A percentile compares a stretch with the other conserved stretches of the same genome.
These are phyloP conservation scores for Fomes fomentarius DNA, from an alignment of 1,284 basidiomycete species.

Conservation along the genomic window DNA sequence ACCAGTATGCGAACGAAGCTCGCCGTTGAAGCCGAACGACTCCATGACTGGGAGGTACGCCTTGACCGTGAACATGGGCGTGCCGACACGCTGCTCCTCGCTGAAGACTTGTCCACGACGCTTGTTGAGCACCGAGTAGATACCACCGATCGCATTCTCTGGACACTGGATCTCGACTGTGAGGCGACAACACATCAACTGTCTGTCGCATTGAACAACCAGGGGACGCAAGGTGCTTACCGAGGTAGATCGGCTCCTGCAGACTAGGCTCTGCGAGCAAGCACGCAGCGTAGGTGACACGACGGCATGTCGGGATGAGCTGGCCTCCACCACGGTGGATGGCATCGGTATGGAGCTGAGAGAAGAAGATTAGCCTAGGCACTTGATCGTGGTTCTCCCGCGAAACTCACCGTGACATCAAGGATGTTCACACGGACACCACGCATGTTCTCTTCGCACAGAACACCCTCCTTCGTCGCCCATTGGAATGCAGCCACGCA, in stretches of 20 bases:
- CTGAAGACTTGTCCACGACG: slow-evolving; percentile 99
- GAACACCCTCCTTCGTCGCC: slow-evolving; percentile 98
- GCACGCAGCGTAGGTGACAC: slow-evolving; percentile 96
- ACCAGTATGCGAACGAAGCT: slow-evolving; percentile 89
- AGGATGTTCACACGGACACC: slow-evolving; percentile 96
- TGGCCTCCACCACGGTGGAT: slow-evolving; percentile 99
- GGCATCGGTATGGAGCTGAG: slow-evolving; percentile 93
- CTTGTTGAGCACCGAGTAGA: slow-evolving; percentile 95
- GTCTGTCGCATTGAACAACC: no score
- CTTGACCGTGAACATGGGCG: slow-evolving; percentile 99
- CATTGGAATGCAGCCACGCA: slow-evolving; percentile 99
- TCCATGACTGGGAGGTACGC: slow-evolving; percentile 97
- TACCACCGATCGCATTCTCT: slow-evolving; percentile 97
- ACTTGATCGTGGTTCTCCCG: slow-evolving; percentile 4
- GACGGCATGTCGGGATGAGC: slow-evolving; percentile 94
- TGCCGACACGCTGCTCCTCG: slow-evolving; percentile 96
- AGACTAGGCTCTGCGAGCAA: slow-evolving; percentile 90
- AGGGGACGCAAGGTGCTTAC: slow-evolving; percentile 39
- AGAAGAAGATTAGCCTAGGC: slow-evolving; percentile 4
- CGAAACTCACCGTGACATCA: slow-evolving; percentile 83
- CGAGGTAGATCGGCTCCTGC: slow-evolving; percentile 97
- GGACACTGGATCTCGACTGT: slow-evolving; percentile 97
- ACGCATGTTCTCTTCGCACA: slow-evolving; percentile 98
- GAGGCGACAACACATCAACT: background rate
- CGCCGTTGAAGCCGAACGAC: slow-evolving; percentile 99